A percentile compares a stretch with the other conserved stretches of the same genome.
Evolutionary conservation across 352 stramenopile species (phyloP).

Genomic region (Globisporangium recalcitrans): DNA sequence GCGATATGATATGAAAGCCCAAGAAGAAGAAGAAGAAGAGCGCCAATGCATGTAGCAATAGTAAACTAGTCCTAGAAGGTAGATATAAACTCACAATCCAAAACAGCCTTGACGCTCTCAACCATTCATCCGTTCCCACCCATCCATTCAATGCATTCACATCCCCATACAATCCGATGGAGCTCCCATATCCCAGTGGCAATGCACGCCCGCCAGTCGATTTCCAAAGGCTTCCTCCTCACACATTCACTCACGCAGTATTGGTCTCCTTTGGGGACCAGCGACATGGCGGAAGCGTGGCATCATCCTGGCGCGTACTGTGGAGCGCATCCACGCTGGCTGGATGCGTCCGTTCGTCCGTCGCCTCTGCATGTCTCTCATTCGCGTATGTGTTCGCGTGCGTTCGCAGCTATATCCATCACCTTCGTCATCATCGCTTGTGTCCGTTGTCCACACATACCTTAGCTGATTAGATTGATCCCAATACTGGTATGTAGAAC

Average conservation of each 20-base stretch:
- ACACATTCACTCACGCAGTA: not conserved
- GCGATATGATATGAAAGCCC: not conserved
- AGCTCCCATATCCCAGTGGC: not conserved
- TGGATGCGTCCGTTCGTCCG: not conserved
- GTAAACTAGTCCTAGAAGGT: conserved; percentile 5
- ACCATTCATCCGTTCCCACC: no score
- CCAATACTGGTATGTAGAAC: not conserved
- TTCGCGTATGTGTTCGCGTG: not conserved
- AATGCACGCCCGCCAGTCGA: not conserved
- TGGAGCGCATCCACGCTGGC: not conserved
- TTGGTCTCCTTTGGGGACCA: not conserved
- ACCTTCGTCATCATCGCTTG: not conserved
- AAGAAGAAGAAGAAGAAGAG: not conserved
- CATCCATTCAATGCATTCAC: not conserved
- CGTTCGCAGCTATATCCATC: conserved; percentile 4
- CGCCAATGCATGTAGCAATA: conserved; percentile 4
- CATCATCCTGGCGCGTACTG: not conserved
- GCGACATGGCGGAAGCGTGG: conserved; percentile 10
- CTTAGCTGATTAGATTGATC: not conserved
- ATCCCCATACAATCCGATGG: not conserved
- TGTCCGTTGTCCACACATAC: not conserved
- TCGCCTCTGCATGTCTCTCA: conserved; percentile 1
- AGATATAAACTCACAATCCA: conserved; percentile 1
- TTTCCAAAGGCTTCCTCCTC: not conserved
- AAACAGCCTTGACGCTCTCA: conserved; percentile 1